A percentile compares a stretch with the other conserved stretches of the same genome.
Conservation (phyloP, 225 moss, liverwort and hornwort species). For the Climacium dendroides region DNA sequence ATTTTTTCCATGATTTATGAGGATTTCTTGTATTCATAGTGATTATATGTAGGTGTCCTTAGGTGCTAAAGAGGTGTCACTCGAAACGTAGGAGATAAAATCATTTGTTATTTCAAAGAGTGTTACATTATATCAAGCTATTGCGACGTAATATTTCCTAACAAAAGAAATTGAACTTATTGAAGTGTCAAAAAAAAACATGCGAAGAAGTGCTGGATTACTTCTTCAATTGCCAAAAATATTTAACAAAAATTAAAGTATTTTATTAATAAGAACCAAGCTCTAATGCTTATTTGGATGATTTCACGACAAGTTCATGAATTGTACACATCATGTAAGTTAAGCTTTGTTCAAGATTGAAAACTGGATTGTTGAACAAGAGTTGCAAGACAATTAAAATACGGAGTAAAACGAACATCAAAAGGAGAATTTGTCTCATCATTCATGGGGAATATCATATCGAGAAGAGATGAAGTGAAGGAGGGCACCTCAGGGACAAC, state of each 20-base stretch:
- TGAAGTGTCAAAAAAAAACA: not conserved
- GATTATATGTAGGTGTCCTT: not conserved
- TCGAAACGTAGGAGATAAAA: not conserved
- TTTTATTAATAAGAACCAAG: too few species aligned
- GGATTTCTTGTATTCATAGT: not conserved
- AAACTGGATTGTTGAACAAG: not conserved
- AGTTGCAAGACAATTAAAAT: not conserved
- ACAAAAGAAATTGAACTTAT: not conserved
- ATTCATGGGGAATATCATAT: too few species aligned
- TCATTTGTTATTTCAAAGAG: not conserved
- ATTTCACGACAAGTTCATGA: not conserved
- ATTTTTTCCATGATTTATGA: not conserved
- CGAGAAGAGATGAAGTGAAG: not conserved
- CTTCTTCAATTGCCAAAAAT: not conserved
- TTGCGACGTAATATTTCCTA: not conserved
- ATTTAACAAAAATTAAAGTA: not conserved
- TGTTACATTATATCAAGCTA: not conserved
- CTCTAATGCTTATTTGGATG: not conserved
- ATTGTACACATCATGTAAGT: not conserved
- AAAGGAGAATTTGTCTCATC: not conserved
- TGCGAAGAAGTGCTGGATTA: not conserved
- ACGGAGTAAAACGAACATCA: not conserved
- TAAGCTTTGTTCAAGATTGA: not conserved
- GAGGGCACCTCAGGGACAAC: constrained; percentile 55
- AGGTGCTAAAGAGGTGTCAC: not conserved